Evolutionary conservation across 805 yeast species (phyloP).

Genomic region (Candida ovalis): DNA sequence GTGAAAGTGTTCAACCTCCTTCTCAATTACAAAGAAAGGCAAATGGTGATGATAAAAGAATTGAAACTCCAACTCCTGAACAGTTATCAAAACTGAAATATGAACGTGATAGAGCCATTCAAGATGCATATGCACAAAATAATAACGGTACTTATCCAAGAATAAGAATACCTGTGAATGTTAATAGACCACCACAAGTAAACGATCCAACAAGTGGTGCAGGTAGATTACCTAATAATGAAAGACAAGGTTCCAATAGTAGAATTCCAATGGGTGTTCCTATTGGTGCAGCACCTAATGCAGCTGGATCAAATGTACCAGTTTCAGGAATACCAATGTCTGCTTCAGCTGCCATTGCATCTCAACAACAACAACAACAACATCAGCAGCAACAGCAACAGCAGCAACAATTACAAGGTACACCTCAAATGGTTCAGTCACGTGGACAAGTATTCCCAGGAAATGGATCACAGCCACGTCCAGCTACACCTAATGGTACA

Average conservation of each 20-base stretch:
- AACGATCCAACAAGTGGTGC: conserved; percentile 9
- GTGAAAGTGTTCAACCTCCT: conserved; percentile 73
- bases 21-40: conserved; percentile 35
- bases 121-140: conserved; percentile 57
- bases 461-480: conserved; percentile 19
- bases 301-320: background rate
- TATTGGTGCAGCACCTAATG: conserved; percentile 1
- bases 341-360: conserved; percentile 1
- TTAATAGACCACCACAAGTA: conserved; percentile 7
- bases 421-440: background rate
- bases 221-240: background rate
- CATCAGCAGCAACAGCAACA: background rate
- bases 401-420: background rate
- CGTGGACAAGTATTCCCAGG: background rate
- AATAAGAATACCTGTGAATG: conserved; percentile 18
- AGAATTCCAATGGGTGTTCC: background rate
- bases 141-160: conserved; percentile 18
- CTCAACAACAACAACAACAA: conserved; percentile 1
- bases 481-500: conserved; percentile 51
- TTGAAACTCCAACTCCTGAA: conserved; percentile 72
- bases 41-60: conserved; percentile 25
- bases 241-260: conserved; percentile 1
- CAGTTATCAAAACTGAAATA: conserved; percentile 79
- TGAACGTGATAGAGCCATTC: conserved; percentile 82
- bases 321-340: background rate